Base-by-base conservation (phyloP, 345 rosid species). In the Nasturtium officinale region DNA sequence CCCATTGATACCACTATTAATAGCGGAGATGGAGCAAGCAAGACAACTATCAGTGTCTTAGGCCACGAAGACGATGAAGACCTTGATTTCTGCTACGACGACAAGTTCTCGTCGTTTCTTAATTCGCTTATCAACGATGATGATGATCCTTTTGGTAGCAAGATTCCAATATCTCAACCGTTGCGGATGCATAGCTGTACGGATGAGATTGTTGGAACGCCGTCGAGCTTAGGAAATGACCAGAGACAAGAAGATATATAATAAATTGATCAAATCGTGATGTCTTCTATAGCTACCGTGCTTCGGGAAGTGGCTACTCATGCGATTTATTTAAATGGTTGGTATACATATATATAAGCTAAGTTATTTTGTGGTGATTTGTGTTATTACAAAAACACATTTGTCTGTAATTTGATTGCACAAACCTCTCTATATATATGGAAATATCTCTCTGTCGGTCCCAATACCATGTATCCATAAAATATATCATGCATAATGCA, bases 91-190 rank as follows among this genome's bases (percentile, higher is more conserved):
- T 81, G 68, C 46, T 81, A 78, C 25, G 94, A 87, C 28, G 96
- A 91, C 65, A 73, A 68, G 57, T 83, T 87, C 82, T 83, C 97
- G 6, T 82, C 87, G 2, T 85, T 89, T 80, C 84, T 92, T 6
- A 87, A 87, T 72, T 84, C 89, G 11, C 72, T 92, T 46, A 77
- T 87, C 69, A 81, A 87, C 17, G 96, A 87, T 9, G 66, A 25
- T 7, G 97, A 88, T 9, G 80, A 74, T 60, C 40, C 76, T 21
- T 80, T 85, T 29, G 50, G 42, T 25, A 51, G 33, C 12, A 50
- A 21, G n/a, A 21, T 74, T 33, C 66, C 60, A 21, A 52, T 67
- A 18, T 30, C 51, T 2, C 70, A 53, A 28, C 59, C 79, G 12
- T 69, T 69, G 43, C 70, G 30, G 17, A 51, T 33, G 32, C 69